Evolutionary conservation across 192 early-diverging fungal species (phyloP).

Genomic region (Coemansia sp.): DNA sequence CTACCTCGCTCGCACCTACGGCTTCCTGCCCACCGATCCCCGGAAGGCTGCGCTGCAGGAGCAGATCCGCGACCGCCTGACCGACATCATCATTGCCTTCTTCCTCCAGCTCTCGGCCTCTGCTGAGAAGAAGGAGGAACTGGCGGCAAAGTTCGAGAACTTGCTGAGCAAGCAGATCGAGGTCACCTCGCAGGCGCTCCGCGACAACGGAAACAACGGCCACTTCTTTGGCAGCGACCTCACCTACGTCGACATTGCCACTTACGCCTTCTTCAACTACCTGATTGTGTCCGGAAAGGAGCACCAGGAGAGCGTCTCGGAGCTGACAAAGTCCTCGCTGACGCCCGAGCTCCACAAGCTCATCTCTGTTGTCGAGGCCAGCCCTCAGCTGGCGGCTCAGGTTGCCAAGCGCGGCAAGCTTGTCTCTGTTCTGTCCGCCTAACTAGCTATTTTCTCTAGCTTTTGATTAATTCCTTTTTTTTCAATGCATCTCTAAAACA

Average conservation of each 20-base stretch:
- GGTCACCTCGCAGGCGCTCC: conserved; percentile 33
- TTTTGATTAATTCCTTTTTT: too few relatives aligned
- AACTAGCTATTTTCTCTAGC: neutral
- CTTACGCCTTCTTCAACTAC: conserved; percentile 21
- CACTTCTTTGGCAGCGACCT: conserved; percentile 46
- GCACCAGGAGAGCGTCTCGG: neutral
- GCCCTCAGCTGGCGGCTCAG: neutral
- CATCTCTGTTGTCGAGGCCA: conserved; percentile 25
- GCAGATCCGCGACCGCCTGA: conserved; percentile 20
- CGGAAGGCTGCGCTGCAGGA: conserved; percentile 39
- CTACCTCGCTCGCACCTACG: conserved; percentile 55
- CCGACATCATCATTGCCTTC: conserved; percentile 1
- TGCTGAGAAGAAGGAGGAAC: conserved; percentile 11
- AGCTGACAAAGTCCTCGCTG: neutral
- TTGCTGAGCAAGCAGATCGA: conserved; percentile 25
- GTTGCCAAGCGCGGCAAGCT: neutral
- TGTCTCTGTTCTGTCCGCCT: neutral
- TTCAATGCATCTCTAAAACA: too few relatives aligned
- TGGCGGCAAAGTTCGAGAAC: conserved; percentile 6
- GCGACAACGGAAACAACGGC: conserved; percentile 58
- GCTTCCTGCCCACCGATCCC: conserved; percentile 33
- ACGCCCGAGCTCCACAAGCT: conserved; percentile 40
- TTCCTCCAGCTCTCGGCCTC: neutral
- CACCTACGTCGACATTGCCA: conserved; percentile 42
- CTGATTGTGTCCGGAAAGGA: neutral